Evolutionary conservation across 75 land plant genomes (phyloP).

Genomic region (Picea sitchensis): DNA sequence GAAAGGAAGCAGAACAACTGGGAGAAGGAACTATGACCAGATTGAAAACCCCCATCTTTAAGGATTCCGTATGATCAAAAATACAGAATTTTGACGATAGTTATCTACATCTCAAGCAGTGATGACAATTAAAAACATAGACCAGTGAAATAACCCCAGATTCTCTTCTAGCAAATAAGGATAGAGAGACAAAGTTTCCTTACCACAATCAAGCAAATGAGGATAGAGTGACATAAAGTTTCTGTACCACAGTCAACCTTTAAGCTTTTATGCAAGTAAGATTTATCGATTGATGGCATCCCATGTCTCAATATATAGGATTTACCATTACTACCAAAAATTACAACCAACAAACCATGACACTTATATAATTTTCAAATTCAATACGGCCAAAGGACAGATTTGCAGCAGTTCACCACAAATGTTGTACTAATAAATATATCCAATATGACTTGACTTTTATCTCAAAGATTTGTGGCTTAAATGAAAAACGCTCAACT

Average conservation of each 20-base stretch:
- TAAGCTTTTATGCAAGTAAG: not conserved
- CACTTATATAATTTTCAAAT: not conserved
- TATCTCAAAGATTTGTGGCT: not conserved
- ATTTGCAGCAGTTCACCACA: not conserved
- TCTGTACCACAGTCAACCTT: not conserved
- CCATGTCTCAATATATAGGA: not conserved
- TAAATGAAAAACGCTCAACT: not conserved
- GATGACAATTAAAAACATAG: constrained; percentile 1
- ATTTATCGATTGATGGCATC: not conserved
- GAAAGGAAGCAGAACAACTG: not conserved
- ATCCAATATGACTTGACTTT: not conserved
- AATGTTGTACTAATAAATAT: not conserved
- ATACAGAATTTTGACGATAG: not conserved
- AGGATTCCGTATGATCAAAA: not conserved
- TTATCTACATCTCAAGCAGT: not conserved
- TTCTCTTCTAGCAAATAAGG: too few relatives aligned
- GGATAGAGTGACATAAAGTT: not conserved
- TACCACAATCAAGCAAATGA: not conserved
- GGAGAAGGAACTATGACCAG: not conserved
- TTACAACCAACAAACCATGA: not conserved
- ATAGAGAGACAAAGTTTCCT: not conserved
- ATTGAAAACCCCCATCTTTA: not conserved
- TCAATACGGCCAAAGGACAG: not conserved
- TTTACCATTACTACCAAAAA: not conserved
- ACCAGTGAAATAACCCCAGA: too few relatives aligned